Evolutionary conservation across 768 basidiomycete genomes (phyloP).

Genomic region (Russula griseocarnosa): DNA sequence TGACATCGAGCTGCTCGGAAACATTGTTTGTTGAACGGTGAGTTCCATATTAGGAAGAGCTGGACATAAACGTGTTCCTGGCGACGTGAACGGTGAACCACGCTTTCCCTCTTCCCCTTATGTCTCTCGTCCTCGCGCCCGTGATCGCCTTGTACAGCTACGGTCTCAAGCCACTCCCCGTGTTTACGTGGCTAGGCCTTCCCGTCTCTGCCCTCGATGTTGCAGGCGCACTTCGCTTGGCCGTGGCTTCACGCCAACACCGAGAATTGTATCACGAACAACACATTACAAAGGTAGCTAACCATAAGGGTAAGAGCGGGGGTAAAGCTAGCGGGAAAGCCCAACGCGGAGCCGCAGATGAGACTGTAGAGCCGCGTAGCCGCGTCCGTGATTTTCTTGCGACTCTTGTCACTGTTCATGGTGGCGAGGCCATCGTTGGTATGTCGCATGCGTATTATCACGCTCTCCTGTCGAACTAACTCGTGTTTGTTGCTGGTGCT

Average conservation of each 20-base stretch:
- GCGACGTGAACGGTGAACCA: neutral
- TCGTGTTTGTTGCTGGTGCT: neutral
- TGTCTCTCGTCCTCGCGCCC: conserved; percentile 24
- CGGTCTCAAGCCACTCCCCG: conserved; percentile 21
- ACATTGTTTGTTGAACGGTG: neutral
- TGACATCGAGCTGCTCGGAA: neutral
- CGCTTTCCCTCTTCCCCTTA: conserved; percentile 3
- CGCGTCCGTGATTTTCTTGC: conserved; percentile 25
- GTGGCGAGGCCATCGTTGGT: conserved; percentile 28
- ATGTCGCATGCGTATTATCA: conserved; percentile 2
- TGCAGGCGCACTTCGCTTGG: conserved; percentile 23
- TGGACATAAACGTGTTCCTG: neutral
- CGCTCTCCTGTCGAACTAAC: neutral
- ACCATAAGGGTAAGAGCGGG: conserved; percentile 4
- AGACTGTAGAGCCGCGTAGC: conserved; percentile 14
- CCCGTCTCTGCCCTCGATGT: conserved; percentile 25
- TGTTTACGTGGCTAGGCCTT: conserved; percentile 20
- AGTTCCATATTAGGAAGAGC: conserved; percentile 8
- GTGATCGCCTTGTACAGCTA: conserved; percentile 20
- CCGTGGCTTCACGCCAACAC: conserved; percentile 24
- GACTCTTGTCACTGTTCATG: conserved; percentile 28
- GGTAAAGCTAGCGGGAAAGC: conserved; percentile 1
- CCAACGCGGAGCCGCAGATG: neutral
- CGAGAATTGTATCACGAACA: conserved; percentile 15
- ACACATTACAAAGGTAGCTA: conserved; percentile 3